phyloP scores from a whole-genome alignment of 768 basidiomycete species.

The Tephrocybe rancida region DNA sequence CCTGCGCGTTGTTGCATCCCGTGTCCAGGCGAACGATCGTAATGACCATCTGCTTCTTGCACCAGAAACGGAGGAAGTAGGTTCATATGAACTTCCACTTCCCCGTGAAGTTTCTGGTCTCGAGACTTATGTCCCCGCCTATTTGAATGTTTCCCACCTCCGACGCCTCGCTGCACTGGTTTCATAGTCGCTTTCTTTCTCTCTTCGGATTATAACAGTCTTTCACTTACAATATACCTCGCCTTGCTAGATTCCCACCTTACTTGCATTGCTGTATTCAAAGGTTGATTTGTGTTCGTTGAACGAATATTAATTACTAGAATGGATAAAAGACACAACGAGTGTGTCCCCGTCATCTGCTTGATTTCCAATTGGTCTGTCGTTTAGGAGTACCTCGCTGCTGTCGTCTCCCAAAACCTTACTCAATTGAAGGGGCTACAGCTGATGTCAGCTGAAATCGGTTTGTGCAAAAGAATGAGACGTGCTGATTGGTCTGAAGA shows the following conservation, averaged over 20 bases:
- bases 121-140: constrained; percentile 95
- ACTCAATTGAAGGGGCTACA: constrained; percentile 45
- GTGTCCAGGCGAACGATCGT: constrained; percentile 94
- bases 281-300: constrained; percentile 8
- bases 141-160: constrained; percentile 87
- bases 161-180: constrained; percentile 87
- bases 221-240: constrained; percentile 48
- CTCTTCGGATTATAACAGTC: constrained; percentile 18
- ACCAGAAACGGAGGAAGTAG: constrained; percentile 97
- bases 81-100: constrained; percentile 90
- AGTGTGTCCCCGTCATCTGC: constrained; percentile 54
- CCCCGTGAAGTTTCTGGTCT: constrained; percentile 94
- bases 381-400: constrained; percentile 42
- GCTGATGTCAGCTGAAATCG: neutral
- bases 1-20: constrained; percentile 91
- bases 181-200: constrained; percentile 47
- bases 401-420: constrained; percentile 27
- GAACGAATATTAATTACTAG: constrained; percentile 5
- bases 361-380: constrained; percentile 48
- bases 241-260: constrained; percentile 43
- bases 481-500: constrained; percentile 34
- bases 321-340: constrained; percentile 9
- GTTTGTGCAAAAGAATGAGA: neutral
- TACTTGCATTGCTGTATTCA: constrained; percentile 40
- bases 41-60: constrained; percentile 95